phyloP scores from a whole-genome alignment of 2,329 filamentous ascomycete species.

The Cladobotryum protrusum region DNA sequence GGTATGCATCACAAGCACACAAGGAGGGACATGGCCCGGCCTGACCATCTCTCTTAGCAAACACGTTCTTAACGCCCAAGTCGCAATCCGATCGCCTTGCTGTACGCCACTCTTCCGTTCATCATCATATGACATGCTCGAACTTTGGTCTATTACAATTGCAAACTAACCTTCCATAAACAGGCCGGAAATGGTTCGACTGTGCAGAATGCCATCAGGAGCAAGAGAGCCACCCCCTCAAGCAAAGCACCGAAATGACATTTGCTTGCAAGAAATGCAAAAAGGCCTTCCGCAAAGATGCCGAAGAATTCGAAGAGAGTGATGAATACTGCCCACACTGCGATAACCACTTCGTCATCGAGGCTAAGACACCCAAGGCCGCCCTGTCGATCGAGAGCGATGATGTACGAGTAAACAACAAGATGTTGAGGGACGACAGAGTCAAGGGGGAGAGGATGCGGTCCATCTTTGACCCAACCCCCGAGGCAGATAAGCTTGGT shows the following conservation, averaged over 20 bases:
- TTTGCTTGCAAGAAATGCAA: constrained; percentile 99
- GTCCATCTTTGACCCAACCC: constrained; percentile 70
- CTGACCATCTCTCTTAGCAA: constrained; percentile 54
- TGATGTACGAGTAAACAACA: constrained; percentile 75
- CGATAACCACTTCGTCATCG: constrained; percentile 96
- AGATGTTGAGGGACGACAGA: constrained; percentile 91
- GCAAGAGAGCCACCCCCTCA: constrained; percentile 67
- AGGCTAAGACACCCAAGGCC: constrained; percentile 78
- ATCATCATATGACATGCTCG: neutral
- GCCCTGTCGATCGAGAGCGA: constrained; percentile 84
- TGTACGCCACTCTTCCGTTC: constrained; percentile 51
- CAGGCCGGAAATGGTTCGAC: constrained; percentile 97
- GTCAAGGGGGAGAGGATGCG: constrained; percentile 53
- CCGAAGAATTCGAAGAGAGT: constrained; percentile 84
- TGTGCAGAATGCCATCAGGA: constrained; percentile 92
- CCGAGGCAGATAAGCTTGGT: constrained; percentile 69
- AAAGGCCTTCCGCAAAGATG: constrained; percentile 95
- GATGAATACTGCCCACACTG: constrained; percentile 99
- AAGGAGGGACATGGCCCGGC: neutral
- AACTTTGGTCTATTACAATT: neutral
- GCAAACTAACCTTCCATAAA: constrained; percentile 4
- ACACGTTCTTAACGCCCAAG: constrained; percentile 96
- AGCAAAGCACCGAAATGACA: constrained; percentile 77
- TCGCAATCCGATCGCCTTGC: constrained; percentile 90
- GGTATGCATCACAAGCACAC: constrained; percentile 1